Conservation (phyloP, 2,329 filamentous ascomycete genomes). For the Botrytis paeoniae region DNA sequence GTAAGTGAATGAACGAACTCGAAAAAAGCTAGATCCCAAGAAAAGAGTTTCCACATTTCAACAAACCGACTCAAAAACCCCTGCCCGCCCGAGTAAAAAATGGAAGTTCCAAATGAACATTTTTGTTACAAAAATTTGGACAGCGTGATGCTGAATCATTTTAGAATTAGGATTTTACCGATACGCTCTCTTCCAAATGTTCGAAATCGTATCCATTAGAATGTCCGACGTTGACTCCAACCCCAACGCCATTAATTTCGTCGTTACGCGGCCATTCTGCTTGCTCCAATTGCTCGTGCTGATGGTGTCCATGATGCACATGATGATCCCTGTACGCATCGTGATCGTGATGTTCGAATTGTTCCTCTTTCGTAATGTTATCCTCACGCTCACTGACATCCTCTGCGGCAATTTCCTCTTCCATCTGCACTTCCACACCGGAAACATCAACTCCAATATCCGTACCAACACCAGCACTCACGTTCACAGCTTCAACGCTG, state of each 20-base stretch:
- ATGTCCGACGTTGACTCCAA: background rate
- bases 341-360: background rate
- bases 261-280: background rate
- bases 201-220: slow-evolving; percentile 7
- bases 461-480: background rate
- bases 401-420: background rate
- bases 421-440: background rate
- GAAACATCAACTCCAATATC: background rate
- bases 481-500: background rate
- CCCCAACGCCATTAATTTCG: background rate
- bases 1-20: background rate
- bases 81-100: background rate
- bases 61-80: background rate
- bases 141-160: background rate
- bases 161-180: slow-evolving; percentile 13
- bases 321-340: background rate
- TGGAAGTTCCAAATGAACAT: background rate
- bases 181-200: slow-evolving; percentile 16
- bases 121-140: slow-evolving; percentile 7
- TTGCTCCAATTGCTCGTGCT: background rate
- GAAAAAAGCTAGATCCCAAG: background rate
- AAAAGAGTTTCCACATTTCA: slow-evolving; percentile 7
- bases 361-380: background rate
- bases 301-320: background rate
- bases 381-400: background rate